Evolutionary conservation across 2,329 filamentous ascomycete genomes (phyloP).

Genomic region (Fusarium avenaceum): DNA sequence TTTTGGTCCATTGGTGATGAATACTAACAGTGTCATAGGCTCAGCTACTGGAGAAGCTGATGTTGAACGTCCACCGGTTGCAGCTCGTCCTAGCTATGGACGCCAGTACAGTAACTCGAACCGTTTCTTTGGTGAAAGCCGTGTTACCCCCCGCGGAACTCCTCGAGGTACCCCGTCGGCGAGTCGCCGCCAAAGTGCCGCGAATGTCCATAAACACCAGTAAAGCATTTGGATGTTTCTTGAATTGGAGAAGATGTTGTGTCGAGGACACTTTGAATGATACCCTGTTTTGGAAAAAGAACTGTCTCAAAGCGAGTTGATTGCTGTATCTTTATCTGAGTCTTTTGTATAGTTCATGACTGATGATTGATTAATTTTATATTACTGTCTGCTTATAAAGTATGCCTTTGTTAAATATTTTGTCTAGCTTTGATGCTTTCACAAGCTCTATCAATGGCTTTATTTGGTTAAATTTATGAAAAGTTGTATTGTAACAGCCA

Average conservation of each 20-base stretch:
- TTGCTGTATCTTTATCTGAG: neutral
- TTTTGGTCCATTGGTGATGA: fast-evolving
- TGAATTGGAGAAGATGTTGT: neutral
- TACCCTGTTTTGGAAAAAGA: constrained; percentile 6
- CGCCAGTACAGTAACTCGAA: constrained; percentile 57
- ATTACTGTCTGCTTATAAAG: too few relatives aligned
- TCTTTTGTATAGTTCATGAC: neutral
- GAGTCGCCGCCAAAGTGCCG: constrained; percentile 46
- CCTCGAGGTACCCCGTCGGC: constrained; percentile 56
- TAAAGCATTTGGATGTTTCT: neutral
- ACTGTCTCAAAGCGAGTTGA: neutral
- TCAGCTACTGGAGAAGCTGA: constrained; percentile 36
- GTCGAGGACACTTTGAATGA: neutral
- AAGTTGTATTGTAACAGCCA: too few relatives aligned
- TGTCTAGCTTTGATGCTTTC: too few relatives aligned
- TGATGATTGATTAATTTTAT: neutral
- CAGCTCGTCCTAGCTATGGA: constrained; percentile 34
- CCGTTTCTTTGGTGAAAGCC: constrained; percentile 59
- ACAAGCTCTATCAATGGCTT: too few relatives aligned
- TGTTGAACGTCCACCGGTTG: constrained; percentile 29
- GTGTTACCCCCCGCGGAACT: constrained; percentile 56
- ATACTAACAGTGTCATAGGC: constrained; percentile 39
- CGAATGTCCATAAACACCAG: constrained; percentile 4
- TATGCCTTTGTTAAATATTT: too few relatives aligned
- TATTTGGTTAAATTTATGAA: too few relatives aligned